Evolutionary conservation across 306 rosid genomes (phyloP).

Genomic region (Pachyrhizus erosus): DNA sequence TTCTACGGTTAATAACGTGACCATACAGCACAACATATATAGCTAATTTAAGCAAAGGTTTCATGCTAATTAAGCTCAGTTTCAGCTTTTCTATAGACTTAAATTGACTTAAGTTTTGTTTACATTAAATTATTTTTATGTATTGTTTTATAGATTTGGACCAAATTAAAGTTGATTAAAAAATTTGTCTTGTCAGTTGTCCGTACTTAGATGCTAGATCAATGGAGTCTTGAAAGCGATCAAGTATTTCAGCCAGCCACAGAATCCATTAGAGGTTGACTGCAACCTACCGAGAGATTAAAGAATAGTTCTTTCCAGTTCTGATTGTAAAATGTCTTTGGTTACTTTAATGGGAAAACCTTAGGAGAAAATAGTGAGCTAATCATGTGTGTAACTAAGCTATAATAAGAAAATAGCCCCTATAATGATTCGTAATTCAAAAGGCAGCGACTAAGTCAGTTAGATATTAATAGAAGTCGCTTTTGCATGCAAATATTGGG

Average conservation of each 20-base stretch:
- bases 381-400: background rate
- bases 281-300: background rate
- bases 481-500: background rate
- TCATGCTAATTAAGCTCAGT: background rate
- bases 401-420: background rate
- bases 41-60: background rate
- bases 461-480: background rate
- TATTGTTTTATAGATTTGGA: background rate
- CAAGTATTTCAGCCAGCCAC: background rate
- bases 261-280: background rate
- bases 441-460: background rate
- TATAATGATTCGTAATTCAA: background rate
- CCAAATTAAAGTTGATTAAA: background rate
- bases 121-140: background rate
- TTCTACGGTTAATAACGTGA: background rate
- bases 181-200: background rate
- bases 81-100: background rate
- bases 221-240: background rate
- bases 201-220: background rate
- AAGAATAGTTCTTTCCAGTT: background rate
- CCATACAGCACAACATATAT: background rate
- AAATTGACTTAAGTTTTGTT: conserved; percentile 7
- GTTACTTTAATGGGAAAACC: background rate
- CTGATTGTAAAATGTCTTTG: background rate
- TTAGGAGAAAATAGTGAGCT: background rate